Evolutionary conservation across 371 early-diverging fungal genomes (phyloP).

Genomic region (Circinella minor): DNA sequence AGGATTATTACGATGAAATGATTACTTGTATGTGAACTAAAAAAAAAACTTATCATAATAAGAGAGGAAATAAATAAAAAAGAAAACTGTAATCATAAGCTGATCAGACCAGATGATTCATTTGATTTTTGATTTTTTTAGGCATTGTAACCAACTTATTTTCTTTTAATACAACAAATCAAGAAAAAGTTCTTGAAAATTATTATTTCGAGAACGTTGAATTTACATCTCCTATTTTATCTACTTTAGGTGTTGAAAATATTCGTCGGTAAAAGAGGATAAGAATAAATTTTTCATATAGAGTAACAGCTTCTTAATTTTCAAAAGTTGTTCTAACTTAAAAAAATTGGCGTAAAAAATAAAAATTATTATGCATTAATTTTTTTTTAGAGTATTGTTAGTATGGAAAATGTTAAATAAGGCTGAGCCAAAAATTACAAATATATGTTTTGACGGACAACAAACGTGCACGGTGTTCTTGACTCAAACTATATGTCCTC

Average conservation of each 20-base stretch:
- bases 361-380: background rate
- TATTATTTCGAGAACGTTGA: constrained; percentile 45
- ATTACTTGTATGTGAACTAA: background rate
- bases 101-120: background rate
- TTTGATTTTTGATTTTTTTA: constrained; percentile 10
- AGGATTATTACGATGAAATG: constrained; percentile 1
- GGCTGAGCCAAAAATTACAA: constrained; percentile 25
- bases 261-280: constrained; percentile 49
- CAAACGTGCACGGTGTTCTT: constrained; percentile 23
- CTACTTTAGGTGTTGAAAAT: constrained; percentile 52
- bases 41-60: too few relatives aligned
- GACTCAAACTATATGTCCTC: constrained; percentile 29
- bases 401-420: constrained; percentile 32
- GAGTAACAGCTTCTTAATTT: too few relatives aligned
- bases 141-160: constrained; percentile 42
- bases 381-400: constrained; percentile 31
- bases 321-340: too few relatives aligned
- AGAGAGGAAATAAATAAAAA: too few relatives aligned
- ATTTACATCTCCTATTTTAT: constrained; percentile 54
- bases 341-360: too few relatives aligned
- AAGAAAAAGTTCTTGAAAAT: constrained; percentile 40
- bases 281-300: too few relatives aligned
- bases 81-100: background rate
- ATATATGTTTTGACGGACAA: constrained; percentile 28
- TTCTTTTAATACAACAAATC: constrained; percentile 39